Conservation (phyloP, 805 yeast genomes). For the Saccharomycopsis schoenii region DNA sequence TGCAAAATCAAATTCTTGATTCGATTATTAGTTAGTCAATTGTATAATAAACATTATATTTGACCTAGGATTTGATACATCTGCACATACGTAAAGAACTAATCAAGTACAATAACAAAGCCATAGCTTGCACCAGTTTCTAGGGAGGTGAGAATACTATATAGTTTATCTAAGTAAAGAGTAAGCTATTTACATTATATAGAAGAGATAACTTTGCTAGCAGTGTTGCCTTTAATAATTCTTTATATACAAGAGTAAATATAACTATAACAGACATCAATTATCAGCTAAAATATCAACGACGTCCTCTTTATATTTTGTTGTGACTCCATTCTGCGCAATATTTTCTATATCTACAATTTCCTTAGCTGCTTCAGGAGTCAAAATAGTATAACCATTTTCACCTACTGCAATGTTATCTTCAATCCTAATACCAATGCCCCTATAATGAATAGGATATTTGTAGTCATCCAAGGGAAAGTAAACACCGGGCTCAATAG, state of each 20-base stretch:
- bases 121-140: no score
- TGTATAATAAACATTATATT: no score
- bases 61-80: no score
- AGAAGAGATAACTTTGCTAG: no score
- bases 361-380: constrained; percentile 82
- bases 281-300: constrained; percentile 20
- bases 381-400: constrained; percentile 47
- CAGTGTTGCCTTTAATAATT: background rate
- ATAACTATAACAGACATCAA: background rate
- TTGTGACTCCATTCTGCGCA: constrained; percentile 50
- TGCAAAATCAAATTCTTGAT: constrained; percentile 2
- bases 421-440: constrained; percentile 90
- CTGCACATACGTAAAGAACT: no score
- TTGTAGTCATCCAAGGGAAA: constrained; percentile 52
- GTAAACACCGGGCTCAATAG: constrained; percentile 94
- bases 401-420: constrained; percentile 82
- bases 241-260: background rate
- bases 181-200: no score
- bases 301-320: constrained; percentile 36
- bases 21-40: background rate
- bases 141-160: no score
- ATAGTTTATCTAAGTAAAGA: no score
- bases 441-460: constrained; percentile 75
- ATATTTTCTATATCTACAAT: constrained; percentile 68
- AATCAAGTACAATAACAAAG: no score